phyloP scores from a whole-genome alignment of 2,329 filamentous ascomycete genomes.

The Bipolaris sorokiniana region DNA sequence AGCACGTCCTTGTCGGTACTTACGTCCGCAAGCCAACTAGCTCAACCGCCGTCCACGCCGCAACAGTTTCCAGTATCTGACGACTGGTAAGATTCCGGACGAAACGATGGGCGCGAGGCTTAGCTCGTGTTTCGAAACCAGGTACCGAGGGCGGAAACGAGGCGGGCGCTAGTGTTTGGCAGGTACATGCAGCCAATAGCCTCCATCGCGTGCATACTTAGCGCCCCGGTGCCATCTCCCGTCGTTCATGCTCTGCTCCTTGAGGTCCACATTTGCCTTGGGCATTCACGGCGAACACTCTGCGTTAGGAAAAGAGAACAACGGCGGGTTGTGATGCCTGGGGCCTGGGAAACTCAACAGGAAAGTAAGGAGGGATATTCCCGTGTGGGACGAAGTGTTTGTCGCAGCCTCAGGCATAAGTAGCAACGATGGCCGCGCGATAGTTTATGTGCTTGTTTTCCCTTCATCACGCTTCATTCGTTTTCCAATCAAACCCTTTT shows the following conservation, averaged over 20 bases:
- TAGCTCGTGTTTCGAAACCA: slow-evolving; percentile 24
- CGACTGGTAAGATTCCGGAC: background rate
- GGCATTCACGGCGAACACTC: slow-evolving; percentile 7
- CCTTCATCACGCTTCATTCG: slow-evolving; percentile 12
- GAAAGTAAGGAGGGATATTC: background rate
- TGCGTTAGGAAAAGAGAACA: slow-evolving; percentile 12
- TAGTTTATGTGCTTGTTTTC: background rate
- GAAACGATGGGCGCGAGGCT: slow-evolving; percentile 2
- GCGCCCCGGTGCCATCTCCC: slow-evolving; percentile 5
- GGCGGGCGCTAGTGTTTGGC: slow-evolving; percentile 22
- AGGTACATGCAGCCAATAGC: slow-evolving; percentile 8
- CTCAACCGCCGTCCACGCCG: background rate
- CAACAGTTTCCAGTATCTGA: background rate
- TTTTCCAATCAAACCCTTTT: slow-evolving; percentile 1
- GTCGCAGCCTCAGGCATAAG: slow-evolving; percentile 6
- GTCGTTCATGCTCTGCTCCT: slow-evolving; percentile 17
- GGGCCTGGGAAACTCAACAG: background rate
- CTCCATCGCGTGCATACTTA: background rate
- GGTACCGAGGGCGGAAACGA: slow-evolving; percentile 11
- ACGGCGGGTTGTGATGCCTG: slow-evolving; percentile 13
- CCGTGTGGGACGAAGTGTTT: slow-evolving; percentile 4
- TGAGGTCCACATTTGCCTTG: slow-evolving; percentile 6
- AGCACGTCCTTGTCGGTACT: background rate
- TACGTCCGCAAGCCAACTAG: background rate
- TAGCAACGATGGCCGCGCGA: background rate